Evolutionary conservation across 2,329 filamentous ascomycete genomes (phyloP), one percentile per base, ranked within the genome.

Genomic region (Calonectria pteridis): DNA sequence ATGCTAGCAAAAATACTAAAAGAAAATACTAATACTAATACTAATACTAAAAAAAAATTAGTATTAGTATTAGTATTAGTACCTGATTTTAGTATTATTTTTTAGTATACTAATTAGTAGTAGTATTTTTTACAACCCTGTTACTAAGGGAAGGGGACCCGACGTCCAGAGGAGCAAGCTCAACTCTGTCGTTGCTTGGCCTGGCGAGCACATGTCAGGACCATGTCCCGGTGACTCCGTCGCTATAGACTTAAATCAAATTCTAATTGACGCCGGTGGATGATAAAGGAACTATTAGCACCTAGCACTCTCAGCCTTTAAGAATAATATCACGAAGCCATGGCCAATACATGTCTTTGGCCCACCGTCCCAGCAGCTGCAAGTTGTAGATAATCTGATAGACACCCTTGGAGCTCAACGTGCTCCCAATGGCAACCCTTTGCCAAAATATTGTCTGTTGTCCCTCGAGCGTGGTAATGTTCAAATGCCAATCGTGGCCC

Each of bases 351-450:
- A 16, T 28, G 16, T 69, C 50, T n/a, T 59, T 31, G 3, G 35
- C 59, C 65, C 66, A 73, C 10, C 66, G 37, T 7, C 71, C 33
- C 2, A 73, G 33, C 3, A 73, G 26, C 16, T 69, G 71, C 40
- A 73, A 50, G 50, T 43, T 40, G 59, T 53, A 26, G 23, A 73
- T 28, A 4, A 73, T 69, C 35, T 73, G 66, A 43, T 70, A 73
- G 16, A 73, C 53, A 11, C 71, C 71, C 14, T 55, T 66, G 6
- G 51, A 20, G 23, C 51, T 67, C 10, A 43, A 69, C 7, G 71
- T 70, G 31, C 59, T 51, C 33, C 71, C 71, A 23, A 73, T 67
- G 0, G 23, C 6, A 2, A 70, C 51, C 13, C 67, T 51, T 23
- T 73, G 67, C 67, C 71, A 73, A n/a, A 73, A 46, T 1, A 53